Conservation (phyloP, 2,329 filamentous ascomycete species). For the Diaporthe sp. region DNA sequence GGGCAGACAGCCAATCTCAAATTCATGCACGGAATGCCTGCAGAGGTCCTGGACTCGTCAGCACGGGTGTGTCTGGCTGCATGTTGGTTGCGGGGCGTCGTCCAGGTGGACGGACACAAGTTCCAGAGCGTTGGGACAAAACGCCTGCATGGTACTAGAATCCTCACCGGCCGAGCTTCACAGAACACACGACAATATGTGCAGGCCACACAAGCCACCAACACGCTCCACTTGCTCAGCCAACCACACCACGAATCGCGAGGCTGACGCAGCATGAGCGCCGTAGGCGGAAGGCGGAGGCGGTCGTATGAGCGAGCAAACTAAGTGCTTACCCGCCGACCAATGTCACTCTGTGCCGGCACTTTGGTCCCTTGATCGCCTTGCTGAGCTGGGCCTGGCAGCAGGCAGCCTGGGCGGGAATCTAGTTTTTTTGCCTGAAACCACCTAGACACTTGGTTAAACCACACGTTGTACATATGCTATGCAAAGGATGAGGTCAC, state of each 20-base stretch:
- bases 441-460: constrained; percentile 9
- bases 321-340: constrained; percentile 14
- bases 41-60: not conserved
- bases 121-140: constrained; percentile 22
- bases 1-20: not conserved
- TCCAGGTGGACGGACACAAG: not conserved
- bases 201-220: not conserved
- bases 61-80: not conserved
- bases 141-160: not conserved
- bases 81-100: constrained; percentile 8
- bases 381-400: not conserved
- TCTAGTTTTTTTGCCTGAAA: constrained; percentile 17
- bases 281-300: constrained; percentile 8
- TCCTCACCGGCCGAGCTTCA: not conserved
- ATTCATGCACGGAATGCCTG: not conserved
- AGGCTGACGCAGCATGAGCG: constrained; percentile 33
- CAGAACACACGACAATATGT: not conserved
- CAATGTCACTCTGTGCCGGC: not conserved
- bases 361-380: not conserved
- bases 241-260: constrained; percentile 12
- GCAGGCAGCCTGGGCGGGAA: not conserved
- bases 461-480: not conserved
- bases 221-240: constrained; percentile 19
- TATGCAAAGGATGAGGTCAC: constrained; percentile 25
- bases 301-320: constrained; percentile 25